phyloP scores from a whole-genome alignment of 495 filamentous ascomycete genomes.

The Penicillium atrosanguineum region DNA sequence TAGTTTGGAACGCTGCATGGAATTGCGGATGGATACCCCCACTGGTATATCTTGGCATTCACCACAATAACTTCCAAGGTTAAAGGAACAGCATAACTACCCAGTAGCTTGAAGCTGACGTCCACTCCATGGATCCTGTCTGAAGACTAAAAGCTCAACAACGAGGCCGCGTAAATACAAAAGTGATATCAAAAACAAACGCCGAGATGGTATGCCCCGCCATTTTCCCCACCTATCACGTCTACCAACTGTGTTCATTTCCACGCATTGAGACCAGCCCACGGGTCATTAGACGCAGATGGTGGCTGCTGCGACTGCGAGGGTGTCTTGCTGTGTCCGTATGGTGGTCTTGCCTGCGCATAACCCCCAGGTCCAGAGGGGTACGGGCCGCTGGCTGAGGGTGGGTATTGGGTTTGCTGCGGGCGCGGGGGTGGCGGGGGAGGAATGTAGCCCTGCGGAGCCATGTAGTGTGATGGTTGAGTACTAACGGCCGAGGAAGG shows the following conservation, averaged over 20 bases:
- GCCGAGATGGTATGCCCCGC: constrained; percentile 11
- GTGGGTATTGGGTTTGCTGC: constrained; percentile 71
- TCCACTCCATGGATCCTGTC: background rate
- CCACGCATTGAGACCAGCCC: constrained; percentile 86
- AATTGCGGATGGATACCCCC: background rate
- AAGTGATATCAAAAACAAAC: constrained; percentile 13
- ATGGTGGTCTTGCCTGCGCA: constrained; percentile 45
- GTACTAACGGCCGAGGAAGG: constrained; percentile 21
- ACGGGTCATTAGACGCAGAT: constrained; percentile 60
- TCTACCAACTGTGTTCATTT: constrained; percentile 46
- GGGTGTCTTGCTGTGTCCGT: constrained; percentile 38
- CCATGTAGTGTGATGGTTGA: constrained; percentile 43
- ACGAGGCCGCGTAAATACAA: background rate
- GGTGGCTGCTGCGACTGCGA: constrained; percentile 47
- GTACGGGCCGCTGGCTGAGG: constrained; percentile 42
- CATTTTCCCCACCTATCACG: background rate
- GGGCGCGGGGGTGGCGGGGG: constrained; percentile 87
- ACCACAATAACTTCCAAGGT: background rate
- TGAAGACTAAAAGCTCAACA: background rate
- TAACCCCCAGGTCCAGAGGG: constrained; percentile 60
- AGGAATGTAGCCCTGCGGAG: constrained; percentile 79
- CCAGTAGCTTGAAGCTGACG: background rate
- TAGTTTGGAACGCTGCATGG: background rate
- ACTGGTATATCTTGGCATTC: background rate
- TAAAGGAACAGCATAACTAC: background rate